phyloP scores from a whole-genome alignment of 1,139 yeast species.

The Geotrichum candidum region DNA sequence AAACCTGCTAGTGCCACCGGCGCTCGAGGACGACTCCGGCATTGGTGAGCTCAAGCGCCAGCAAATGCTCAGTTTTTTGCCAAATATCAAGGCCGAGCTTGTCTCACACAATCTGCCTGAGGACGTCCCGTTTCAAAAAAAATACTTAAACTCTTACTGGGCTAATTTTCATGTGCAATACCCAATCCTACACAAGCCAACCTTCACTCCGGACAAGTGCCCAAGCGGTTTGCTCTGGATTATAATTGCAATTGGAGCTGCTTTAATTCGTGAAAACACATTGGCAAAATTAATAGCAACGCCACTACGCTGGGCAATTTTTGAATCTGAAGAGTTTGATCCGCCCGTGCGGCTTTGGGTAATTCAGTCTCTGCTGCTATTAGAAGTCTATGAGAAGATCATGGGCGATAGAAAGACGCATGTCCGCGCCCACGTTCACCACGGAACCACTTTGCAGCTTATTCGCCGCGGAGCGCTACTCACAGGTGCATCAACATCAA shows the following conservation, averaged over 20 bases:
- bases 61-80: conserved; percentile 18
- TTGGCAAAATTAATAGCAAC: conserved; percentile 49
- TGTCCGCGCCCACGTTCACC: conserved; percentile 71
- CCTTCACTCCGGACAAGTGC: conserved; percentile 49
- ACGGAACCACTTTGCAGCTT: conserved; percentile 69
- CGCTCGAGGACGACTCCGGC: conserved; percentile 18
- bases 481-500: conserved; percentile 11
- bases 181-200: conserved; percentile 57
- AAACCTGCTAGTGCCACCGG: conserved; percentile 36
- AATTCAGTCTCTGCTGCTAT: conserved; percentile 54
- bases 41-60: conserved; percentile 21
- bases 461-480: conserved; percentile 60
- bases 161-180: conserved; percentile 54
- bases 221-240: conserved; percentile 51
- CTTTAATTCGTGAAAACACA: conserved; percentile 34
- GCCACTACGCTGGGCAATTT: conserved; percentile 57
- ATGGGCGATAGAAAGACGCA: conserved; percentile 49
- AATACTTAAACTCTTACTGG: conserved; percentile 44
- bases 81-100: conserved; percentile 2
- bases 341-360: conserved; percentile 58
- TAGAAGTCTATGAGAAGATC: conserved; percentile 65
- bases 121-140: conserved; percentile 19
- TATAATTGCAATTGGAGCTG: conserved; percentile 54
- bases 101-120: conserved; percentile 1
- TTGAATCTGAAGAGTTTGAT: conserved; percentile 53